Evolutionary conservation across 2,329 filamentous ascomycete species (phyloP), one percentile per base, ranked within the genome.

Genomic region (Fusarium agapanthi): DNA sequence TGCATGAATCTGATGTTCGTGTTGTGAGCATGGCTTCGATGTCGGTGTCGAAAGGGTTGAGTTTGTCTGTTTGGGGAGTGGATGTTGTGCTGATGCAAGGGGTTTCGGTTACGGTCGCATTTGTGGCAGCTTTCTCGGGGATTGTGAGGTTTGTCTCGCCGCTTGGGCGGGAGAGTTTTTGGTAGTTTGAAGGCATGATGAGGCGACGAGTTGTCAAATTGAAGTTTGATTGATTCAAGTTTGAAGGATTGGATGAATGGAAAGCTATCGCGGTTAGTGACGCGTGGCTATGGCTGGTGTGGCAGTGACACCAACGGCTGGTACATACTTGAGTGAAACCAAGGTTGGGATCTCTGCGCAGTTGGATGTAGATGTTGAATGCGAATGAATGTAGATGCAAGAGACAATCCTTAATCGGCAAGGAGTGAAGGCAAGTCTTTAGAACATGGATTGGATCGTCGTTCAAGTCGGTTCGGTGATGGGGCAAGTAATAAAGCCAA

Each of bases 11-110:
- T 24, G 73, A 71, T 5, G 72, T 76, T 24, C 69, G 57, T 5
- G 71, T 69, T 20, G 85, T 81, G 48, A 85, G 79, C 80, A 86
- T 85, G 40, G 86, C 87, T 77, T 90, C 88, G 54, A 90, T 82
- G 71, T 90, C 88, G 10, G 86, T 86, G 57, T 90, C 88, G 75
- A 89, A 90, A 28, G 88, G 87, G 73, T 88, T 87, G 65, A 78
- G 81, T 44, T 80, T 79, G 44, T 82, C 80, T 3, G 85, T 84
- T 45, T 79, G 79, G 3, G 87, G 86, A 16, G 85, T 85, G 1
- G 86, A 85, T 28, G 84, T 78, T 66, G 82, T 82, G 70, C 81
- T 83, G 54, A 78, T 69, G 44, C 79, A 78, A 41, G 75, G 70
- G 6, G 74, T 73, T n/a, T 73, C 70, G 34, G 71, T 71, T 26